Evolutionary conservation across 139 green algal species (phyloP).

Genomic region (Coccomyxa sp.): DNA sequence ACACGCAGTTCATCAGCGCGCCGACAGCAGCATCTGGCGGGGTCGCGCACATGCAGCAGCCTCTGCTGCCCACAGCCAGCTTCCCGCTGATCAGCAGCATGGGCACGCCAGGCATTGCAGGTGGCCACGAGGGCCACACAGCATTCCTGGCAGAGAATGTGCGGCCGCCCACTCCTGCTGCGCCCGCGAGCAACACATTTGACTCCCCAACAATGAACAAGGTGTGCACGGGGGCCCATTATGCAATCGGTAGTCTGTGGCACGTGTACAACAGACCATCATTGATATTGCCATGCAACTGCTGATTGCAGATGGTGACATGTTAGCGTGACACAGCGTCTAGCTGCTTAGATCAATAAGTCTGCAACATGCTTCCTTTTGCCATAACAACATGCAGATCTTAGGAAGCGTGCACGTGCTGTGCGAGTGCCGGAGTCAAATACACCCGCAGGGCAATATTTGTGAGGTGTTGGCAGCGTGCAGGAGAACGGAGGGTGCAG

Average conservation of each 20-base stretch:
- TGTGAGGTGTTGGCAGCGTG: neutral
- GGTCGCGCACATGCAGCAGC: neutral
- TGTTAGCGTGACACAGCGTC: neutral
- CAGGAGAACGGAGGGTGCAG: neutral
- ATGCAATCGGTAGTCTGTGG: neutral
- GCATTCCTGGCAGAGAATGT: neutral
- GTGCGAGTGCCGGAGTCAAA: neutral
- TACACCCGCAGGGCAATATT: neutral
- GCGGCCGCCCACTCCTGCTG: neutral
- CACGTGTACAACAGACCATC: neutral
- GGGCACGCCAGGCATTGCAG: neutral
- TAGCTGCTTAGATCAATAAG: neutral
- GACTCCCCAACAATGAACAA: too few relatives aligned
- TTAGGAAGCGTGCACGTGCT: neutral
- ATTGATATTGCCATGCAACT: too few relatives aligned
- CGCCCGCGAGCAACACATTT: neutral
- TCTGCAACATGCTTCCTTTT: neutral
- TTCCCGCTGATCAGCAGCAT: neutral
- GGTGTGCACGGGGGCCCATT: neutral
- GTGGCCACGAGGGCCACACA: neutral
- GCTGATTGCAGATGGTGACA: neutral
- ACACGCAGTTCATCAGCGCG: constrained; percentile 35
- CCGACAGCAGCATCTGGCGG: neutral
- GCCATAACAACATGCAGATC: neutral
- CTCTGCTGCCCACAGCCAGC: neutral